Conservation (phyloP, 306 rosid species). For the Delonix regia region DNA sequence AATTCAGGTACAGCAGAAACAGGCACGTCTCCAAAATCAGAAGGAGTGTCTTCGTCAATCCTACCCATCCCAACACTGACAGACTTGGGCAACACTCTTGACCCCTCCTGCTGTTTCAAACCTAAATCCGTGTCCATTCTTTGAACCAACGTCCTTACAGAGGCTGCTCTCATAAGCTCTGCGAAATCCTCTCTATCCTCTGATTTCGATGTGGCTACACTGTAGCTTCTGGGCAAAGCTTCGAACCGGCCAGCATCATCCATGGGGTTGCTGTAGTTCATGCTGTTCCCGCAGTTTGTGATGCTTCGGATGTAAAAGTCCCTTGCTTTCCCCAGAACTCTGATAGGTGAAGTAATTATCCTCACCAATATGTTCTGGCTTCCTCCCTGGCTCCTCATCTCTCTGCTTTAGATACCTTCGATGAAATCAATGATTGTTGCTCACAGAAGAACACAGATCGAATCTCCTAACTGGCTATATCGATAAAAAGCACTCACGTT, state of each 20-base stretch:
- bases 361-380: conserved; percentile 47
- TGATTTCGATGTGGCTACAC: conserved; percentile 45
- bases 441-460: background rate
- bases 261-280: conserved; percentile 38
- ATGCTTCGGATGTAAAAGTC: conserved; percentile 72
- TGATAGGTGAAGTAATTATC: conserved; percentile 55
- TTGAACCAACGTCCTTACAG: conserved; percentile 51
- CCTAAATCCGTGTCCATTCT: conserved; percentile 56
- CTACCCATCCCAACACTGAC: conserved; percentile 66
- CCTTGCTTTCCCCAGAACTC: conserved; percentile 53
- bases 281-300: conserved; percentile 40
- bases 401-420: background rate
- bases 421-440: background rate
- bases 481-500: too few species aligned
- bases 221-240: conserved; percentile 59
- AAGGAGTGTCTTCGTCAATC: conserved; percentile 68
- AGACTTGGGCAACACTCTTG: conserved; percentile 58
- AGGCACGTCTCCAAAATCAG: conserved; percentile 40
- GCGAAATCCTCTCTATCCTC: conserved; percentile 48
- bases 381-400: conserved; percentile 37
- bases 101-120: conserved; percentile 34
- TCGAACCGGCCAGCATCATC: conserved; percentile 39
- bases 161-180: conserved; percentile 77
- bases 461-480: background rate
- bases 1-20: conserved; percentile 16